Percentiles rank a stretch among this genome's conserved stretches.
These are phyloP conservation scores for Tuber brumale DNA, from an alignment of 495 filamentous ascomycete species.

Conservation along the genomic window DNA sequence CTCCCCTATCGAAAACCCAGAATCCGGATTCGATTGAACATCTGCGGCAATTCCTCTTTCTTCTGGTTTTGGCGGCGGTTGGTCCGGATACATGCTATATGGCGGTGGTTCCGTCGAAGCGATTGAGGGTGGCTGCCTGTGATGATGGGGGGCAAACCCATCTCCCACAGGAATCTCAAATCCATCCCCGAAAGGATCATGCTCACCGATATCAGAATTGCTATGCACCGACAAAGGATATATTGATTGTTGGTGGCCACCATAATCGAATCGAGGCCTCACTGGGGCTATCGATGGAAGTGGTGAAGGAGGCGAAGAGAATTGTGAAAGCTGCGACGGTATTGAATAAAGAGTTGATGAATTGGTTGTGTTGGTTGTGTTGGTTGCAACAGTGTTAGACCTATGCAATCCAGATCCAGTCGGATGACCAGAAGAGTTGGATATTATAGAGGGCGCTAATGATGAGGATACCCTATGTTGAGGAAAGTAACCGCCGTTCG, in stretches of 20 bases:
- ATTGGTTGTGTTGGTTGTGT: constrained; percentile 24
- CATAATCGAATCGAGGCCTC: constrained; percentile 35
- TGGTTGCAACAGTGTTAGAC: constrained; percentile 33
- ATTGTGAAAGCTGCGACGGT: constrained; percentile 35
- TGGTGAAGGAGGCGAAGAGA: constrained; percentile 33
- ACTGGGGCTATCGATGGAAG: constrained; percentile 29
- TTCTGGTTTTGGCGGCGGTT: constrained; percentile 17
- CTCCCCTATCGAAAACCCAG: constrained; percentile 23
- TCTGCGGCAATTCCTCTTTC: constrained; percentile 13
- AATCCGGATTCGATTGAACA: constrained; percentile 26
- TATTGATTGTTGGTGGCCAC: constrained; percentile 36
- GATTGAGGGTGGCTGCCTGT: constrained; percentile 16
- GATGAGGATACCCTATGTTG: constrained; percentile 30
- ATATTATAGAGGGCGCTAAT: constrained; percentile 29
- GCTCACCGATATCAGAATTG: constrained; percentile 24
- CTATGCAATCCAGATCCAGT: constrained; percentile 16
- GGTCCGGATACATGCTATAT: constrained; percentile 35
- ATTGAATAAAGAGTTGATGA: constrained; percentile 39
- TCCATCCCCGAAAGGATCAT: constrained; percentile 36
- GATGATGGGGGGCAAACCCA: constrained; percentile 35
- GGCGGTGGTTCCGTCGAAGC: constrained; percentile 35
- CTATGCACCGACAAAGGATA: constrained; percentile 30
- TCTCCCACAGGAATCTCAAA: constrained; percentile 35
- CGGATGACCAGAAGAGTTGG: constrained; percentile 20
- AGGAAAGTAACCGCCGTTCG: constrained; percentile 20